Evolutionary conservation across 495 filamentous ascomycete genomes (phyloP).

Genomic region (Podospora conica): DNA sequence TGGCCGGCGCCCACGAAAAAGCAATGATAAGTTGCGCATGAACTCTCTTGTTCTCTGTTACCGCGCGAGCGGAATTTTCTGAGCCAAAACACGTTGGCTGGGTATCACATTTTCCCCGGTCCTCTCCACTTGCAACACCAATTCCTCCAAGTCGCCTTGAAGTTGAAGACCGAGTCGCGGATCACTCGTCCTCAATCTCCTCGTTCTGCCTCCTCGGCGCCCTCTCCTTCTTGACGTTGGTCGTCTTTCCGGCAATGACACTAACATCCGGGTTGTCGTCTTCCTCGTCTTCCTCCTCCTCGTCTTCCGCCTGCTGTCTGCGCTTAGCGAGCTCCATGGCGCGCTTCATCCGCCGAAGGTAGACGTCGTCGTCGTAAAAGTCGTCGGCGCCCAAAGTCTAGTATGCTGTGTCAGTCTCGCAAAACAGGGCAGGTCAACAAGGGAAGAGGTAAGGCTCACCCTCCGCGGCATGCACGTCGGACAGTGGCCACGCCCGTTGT

Average conservation of each 20-base stretch:
- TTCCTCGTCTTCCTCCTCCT: slow-evolving; percentile 25
- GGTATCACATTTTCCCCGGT: not conserved
- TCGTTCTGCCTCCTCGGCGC: slow-evolving; percentile 6
- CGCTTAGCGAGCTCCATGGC: slow-evolving; percentile 24
- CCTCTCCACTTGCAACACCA: not conserved
- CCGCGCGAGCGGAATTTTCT: not conserved
- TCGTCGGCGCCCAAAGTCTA: slow-evolving; percentile 33
- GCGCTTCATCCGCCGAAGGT: slow-evolving; percentile 39
- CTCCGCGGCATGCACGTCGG: slow-evolving; percentile 42
- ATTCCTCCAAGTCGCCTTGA: not conserved
- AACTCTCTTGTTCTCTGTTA: not conserved
- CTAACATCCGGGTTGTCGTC: slow-evolving; percentile 18
- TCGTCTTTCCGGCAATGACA: slow-evolving; percentile 18
- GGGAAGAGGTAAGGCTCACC: not conserved
- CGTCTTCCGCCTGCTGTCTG: slow-evolving; percentile 21
- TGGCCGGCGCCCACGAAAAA: not conserved
- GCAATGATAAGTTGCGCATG: not conserved
- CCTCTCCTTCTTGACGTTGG: slow-evolving; percentile 22
- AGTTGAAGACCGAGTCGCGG: not conserved
- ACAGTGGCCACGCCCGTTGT: slow-evolving; percentile 29
- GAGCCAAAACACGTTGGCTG: not conserved
- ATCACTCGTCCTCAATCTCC: slow-evolving; percentile 10
- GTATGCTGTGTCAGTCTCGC: slow-evolving; percentile 5
- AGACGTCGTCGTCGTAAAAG: slow-evolving; percentile 37
- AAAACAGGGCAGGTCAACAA: not conserved